Conservation (phyloP, 495 filamentous ascomycete genomes). For the Penicillium robsamsonii region DNA sequence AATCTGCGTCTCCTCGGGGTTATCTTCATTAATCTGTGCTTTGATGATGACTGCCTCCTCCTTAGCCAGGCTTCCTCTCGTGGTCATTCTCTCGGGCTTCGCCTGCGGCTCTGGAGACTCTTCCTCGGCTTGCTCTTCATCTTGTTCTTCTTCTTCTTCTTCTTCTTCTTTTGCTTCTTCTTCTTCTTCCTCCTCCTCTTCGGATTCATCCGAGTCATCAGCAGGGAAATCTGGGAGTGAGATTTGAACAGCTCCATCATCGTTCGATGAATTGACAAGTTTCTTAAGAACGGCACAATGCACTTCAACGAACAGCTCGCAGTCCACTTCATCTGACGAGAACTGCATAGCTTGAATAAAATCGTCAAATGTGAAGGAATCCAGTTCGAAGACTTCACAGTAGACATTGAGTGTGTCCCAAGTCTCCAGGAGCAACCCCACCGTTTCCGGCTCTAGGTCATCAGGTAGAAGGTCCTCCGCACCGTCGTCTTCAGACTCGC, state of each 20-base stretch:
- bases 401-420: slow-evolving; percentile 98
- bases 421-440: slow-evolving; percentile 77
- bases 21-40: slow-evolving; percentile 39
- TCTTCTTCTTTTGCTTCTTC: slow-evolving; percentile 47
- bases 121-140: slow-evolving; percentile 35
- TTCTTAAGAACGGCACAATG: slow-evolving; percentile 90
- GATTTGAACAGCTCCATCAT: slow-evolving; percentile 73
- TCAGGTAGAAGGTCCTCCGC: slow-evolving; percentile 45
- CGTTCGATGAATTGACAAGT: slow-evolving; percentile 70
- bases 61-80: slow-evolving; percentile 80
- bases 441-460: slow-evolving; percentile 72
- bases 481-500: slow-evolving; percentile 44
- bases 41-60: slow-evolving; percentile 66
- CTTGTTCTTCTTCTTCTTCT: no score
- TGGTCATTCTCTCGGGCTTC: slow-evolving; percentile 68
- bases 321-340: slow-evolving; percentile 71
- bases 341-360: slow-evolving; percentile 86
- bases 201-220: slow-evolving; percentile 61
- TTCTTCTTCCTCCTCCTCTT: slow-evolving; percentile 58
- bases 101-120: slow-evolving; percentile 47
- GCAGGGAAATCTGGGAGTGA: slow-evolving; percentile 73
- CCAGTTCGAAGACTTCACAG: slow-evolving; percentile 85
- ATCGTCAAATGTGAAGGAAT: slow-evolving; percentile 98
- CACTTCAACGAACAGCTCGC: slow-evolving; percentile 84
- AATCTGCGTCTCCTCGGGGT: slow-evolving; percentile 40